phyloP scores from a whole-genome alignment of 75 land plant species.

The Cupressus sempervirens region DNA sequence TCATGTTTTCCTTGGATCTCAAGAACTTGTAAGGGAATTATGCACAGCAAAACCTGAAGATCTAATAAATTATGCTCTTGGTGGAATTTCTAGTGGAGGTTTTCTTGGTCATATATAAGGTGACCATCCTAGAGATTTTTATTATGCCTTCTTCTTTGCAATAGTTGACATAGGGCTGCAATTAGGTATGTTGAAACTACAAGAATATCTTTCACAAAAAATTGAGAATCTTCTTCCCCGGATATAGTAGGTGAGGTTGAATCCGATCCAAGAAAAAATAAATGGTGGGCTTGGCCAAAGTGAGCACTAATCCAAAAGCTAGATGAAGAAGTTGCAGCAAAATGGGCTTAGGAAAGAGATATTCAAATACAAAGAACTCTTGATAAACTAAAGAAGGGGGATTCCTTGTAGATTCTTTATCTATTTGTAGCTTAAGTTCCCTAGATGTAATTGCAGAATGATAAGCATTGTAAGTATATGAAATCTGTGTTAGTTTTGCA shows the following conservation, averaged over 20 bases:
- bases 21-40: constrained; percentile 55
- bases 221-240: constrained; percentile 15
- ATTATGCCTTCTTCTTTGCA: constrained; percentile 60
- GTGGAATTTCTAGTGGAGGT: constrained; percentile 69
- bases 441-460: not conserved
- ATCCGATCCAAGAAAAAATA: constrained; percentile 6
- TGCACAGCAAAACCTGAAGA: constrained; percentile 60
- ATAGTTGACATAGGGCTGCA: constrained; percentile 63
- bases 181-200: constrained; percentile 36
- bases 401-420: constrained; percentile 19
- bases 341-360: constrained; percentile 52
- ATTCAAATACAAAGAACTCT: constrained; percentile 28
- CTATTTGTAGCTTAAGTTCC: not conserved
- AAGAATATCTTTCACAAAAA: constrained; percentile 28
- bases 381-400: constrained; percentile 40
- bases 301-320: constrained; percentile 79
- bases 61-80: constrained; percentile 52
- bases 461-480: not conserved
- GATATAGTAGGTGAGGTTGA: not conserved
- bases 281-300: constrained; percentile 49
- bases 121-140: constrained; percentile 54
- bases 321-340: constrained; percentile 76
- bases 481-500: too few relatives aligned
- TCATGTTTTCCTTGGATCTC: constrained; percentile 33
- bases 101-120: constrained; percentile 66